A percentile compares a stretch with the other conserved stretches of the same genome.
These are phyloP conservation scores for Colletotrichum viniferum DNA, from an alignment of 2,329 filamentous ascomycete species.

Conservation along the genomic window DNA sequence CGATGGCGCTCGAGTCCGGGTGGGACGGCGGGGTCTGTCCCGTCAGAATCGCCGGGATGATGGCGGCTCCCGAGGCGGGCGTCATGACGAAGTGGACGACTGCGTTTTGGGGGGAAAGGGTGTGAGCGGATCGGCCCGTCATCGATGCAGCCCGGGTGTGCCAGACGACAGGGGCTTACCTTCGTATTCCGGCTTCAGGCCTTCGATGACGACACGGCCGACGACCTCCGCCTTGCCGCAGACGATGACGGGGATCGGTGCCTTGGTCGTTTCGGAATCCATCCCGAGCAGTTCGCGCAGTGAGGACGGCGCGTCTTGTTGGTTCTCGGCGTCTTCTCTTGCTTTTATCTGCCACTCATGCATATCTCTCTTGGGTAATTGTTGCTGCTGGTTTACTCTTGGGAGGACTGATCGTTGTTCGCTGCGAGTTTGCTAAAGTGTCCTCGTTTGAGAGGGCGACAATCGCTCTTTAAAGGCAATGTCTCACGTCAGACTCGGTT, in stretches of 20 bases:
- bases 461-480: neutral
- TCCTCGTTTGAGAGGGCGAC: neutral
- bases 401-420: neutral
- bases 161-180: conserved; percentile 13
- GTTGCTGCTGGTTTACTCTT: no score
- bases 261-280: neutral
- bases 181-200: conserved; percentile 29
- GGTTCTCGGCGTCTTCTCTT: neutral
- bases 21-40: conserved; percentile 2
- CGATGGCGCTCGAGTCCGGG: conserved; percentile 21
- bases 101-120: neutral
- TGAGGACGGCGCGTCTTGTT: neutral
- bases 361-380: neutral
- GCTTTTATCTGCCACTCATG: neutral
- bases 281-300: neutral
- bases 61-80: conserved; percentile 6
- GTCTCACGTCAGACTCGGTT: neutral
- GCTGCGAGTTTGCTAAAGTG: neutral
- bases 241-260: conserved; percentile 24
- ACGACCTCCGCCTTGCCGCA: conserved; percentile 28
- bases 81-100: conserved; percentile 21
- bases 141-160: neutral
- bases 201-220: conserved; percentile 25
- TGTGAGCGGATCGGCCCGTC: neutral
- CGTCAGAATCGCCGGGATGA: conserved; percentile 19